Conservation (phyloP, 805 yeast genomes). For the Saccharomycopsis fermentans region DNA sequence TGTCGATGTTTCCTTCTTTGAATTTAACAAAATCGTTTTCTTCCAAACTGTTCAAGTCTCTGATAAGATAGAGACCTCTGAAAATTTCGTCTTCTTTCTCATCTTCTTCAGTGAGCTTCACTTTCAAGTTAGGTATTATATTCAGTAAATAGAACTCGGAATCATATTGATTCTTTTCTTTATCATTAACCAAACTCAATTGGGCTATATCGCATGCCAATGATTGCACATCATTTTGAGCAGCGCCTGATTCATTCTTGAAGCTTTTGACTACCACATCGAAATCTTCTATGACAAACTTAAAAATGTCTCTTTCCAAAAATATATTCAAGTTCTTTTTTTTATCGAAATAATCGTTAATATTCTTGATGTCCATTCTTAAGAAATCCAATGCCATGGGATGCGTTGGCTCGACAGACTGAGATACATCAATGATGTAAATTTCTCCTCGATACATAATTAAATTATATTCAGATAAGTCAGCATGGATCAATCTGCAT, state of each 20-base stretch:
- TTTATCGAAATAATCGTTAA: constrained; percentile 74
- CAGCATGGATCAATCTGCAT: constrained; percentile 93
- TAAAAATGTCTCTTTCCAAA: constrained; percentile 74
- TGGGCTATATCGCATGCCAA: constrained; percentile 26
- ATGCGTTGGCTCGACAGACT: constrained; percentile 95
- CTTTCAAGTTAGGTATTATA: constrained; percentile 42
- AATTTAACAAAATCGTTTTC: constrained; percentile 83
- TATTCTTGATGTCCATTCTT: constrained; percentile 95
- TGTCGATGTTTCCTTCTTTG: constrained; percentile 68
- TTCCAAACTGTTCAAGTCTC: constrained; percentile 74
- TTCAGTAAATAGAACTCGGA: constrained; percentile 32
- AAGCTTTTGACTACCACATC: constrained; percentile 24
- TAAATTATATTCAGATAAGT: constrained; percentile 87
- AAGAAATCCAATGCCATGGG: constrained; percentile 92
- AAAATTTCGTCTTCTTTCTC: constrained; percentile 79
- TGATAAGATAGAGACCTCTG: constrained; percentile 65
- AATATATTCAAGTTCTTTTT: constrained; percentile 65
- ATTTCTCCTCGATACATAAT: constrained; percentile 69
- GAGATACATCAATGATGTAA: constrained; percentile 93
- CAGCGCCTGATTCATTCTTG: not conserved
- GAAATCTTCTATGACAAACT: constrained; percentile 51
- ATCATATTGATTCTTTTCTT: constrained; percentile 19
- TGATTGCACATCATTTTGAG: not conserved
- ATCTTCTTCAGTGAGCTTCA: constrained; percentile 42
- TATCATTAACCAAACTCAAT: constrained; percentile 20